Conservation (phyloP, 192 early-diverging fungal species). For the Rhizophagus sp. region DNA sequence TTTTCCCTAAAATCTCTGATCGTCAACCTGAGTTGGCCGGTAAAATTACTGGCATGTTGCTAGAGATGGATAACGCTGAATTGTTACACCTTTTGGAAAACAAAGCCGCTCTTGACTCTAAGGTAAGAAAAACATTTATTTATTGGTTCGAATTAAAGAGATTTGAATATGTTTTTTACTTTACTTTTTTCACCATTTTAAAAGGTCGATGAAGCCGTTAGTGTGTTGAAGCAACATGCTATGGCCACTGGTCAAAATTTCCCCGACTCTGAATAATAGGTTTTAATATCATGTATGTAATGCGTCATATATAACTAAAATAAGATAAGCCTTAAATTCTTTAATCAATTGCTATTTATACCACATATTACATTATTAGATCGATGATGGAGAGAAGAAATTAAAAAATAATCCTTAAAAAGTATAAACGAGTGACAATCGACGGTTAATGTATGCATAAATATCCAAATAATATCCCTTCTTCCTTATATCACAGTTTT, state of each 20-base stretch:
- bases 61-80: constrained; percentile 98
- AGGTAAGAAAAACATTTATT: constrained; percentile 49
- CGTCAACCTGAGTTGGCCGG: constrained; percentile 79
- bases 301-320: background rate
- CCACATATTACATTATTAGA: background rate
- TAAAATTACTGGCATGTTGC: constrained; percentile 99
- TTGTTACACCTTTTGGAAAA: constrained; percentile 87
- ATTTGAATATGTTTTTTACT: background rate
- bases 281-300: constrained; percentile 7
- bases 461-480: background rate
- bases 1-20: constrained; percentile 83
- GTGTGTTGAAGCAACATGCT: constrained; percentile 75
- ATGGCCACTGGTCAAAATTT: constrained; percentile 24
- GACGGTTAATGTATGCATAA: background rate
- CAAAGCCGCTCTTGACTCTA: constrained; percentile 72
- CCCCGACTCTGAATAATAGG: background rate
- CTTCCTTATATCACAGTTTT: background rate
- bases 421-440: background rate
- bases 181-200: background rate
- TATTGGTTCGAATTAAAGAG: background rate
- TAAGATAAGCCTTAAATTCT: background rate
- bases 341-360: background rate
- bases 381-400: background rate
- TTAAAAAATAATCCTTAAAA: background rate
- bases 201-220: constrained; percentile 69